Evolutionary conservation across 495 filamentous ascomycete genomes (phyloP), one percentile per base, ranked within the genome.

Genomic region (Hypoxylon lienhwacheense): DNA sequence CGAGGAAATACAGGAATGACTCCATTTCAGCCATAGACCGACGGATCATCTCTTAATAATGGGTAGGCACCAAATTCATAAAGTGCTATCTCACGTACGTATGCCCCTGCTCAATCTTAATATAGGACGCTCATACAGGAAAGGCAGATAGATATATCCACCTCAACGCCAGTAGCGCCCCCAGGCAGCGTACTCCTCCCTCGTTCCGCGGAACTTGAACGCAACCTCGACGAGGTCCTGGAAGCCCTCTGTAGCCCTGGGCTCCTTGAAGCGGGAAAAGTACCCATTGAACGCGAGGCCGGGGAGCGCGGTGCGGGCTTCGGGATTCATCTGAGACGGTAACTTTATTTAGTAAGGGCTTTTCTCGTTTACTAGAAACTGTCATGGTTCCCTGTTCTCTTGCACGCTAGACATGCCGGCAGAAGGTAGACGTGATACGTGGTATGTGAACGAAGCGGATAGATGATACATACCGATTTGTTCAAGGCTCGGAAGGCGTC

Each of bases 401-500:
- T n/a, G n/a, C n/a, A n/a, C n/a, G n/a, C n/a, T n/a, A n/a, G n/a
- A n/a, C n/a, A n/a, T n/a, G n/a, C n/a, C n/a, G n/a, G n/a, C n/a
- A n/a, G n/a, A n/a, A n/a, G n/a, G n/a, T n/a, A n/a, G n/a, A n/a
- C 10, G 25, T 28, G 4, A 28, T 28, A 28, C 25, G 10, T 33
- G 3, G 20, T 40, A 25, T 20, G n/a, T 5, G 16, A 45, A 14
- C 7, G 19, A 28, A 36, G 11, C 19, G 16, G 5, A 20, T 20
- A 11, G 12, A 8, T 36, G 12, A 63, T 59, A 71, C 78, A 61
- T 48, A 79, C 68, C 20, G 60, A 47, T 19, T 76, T 73, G 55
- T 89, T 90, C 42, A 92, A 72, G 0, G 89, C 84, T 58, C 93
- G 80, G 22, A 95, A 90, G 0, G 83, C 83, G 64, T 93, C 87